Base-by-base conservation (phyloP, 2,329 filamentous ascomycete genomes). In the Ceratocystis eucalypticola region DNA sequence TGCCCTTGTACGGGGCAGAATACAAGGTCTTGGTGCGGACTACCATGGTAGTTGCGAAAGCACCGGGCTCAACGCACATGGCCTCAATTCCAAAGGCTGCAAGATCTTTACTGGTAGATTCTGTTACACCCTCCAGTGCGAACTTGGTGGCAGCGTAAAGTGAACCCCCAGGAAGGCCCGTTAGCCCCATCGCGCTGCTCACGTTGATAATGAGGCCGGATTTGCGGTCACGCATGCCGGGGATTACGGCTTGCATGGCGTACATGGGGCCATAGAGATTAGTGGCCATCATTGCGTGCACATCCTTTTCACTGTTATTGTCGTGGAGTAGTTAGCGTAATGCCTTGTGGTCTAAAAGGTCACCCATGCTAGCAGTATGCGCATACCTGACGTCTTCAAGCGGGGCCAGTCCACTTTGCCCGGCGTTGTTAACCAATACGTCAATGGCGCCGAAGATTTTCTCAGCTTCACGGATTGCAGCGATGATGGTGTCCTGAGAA, bases 41-140 rank as follows among this genome's bases (percentile, higher is more conserved):
- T 6, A 83, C 74, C 62, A 84, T 79, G 0, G 71, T 73, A 0
- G 80, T 84, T 1, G 81, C 77, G 70, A 84, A 83, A 67, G 80
- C 80, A 0, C 81, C 82, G 0, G 81, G 80, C 68, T 82, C 80
- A 2, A 83, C 72, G 1, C 76, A 71, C 0, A 74, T 69, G 1
- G 77, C 76, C 1, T 73, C 69, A 48, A 83, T 76, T 4, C 77
- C 75, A 33, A 84, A 80, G 0, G 76, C 75, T 1, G 69, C 70
- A 0, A 82, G 71, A 72, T 83, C 81, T 0, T 71, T 67, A 0
- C 72, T 71, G 1, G 83, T 73, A 0, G 76, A 75, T 66, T 80
- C 78, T 2, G 77, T 77, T 5, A 82, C 68, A 5, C 76, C 77
- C 6, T 77, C 77, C 3, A 78, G 70, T 28, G 78, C 77, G 15